phyloP scores from a whole-genome alignment of 441 rosid genomes.

The Populus hybrid region DNA sequence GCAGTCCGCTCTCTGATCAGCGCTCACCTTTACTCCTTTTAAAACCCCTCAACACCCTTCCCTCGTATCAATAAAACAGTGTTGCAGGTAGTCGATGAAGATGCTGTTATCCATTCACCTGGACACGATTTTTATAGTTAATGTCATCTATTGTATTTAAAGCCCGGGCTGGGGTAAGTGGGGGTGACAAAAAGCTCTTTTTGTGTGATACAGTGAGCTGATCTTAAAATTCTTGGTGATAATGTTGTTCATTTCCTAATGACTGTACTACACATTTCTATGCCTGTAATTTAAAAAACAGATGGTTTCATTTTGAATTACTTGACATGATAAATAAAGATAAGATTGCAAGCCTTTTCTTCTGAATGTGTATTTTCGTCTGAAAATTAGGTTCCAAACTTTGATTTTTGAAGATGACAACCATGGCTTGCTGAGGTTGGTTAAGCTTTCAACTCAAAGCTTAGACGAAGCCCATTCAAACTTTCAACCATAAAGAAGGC shows the following conservation, averaged over 20 bases:
- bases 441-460: too few species aligned
- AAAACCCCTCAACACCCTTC: background rate
- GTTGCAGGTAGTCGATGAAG: background rate
- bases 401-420: too few species aligned
- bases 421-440: too few species aligned
- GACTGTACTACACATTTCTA: too few species aligned
- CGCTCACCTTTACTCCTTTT: background rate
- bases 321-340: background rate
- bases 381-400: too few species aligned
- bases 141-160: background rate
- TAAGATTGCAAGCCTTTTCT: background rate
- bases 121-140: background rate
- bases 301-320: background rate
- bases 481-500: background rate
- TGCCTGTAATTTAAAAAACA: background rate
- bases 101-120: background rate
- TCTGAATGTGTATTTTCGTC: too few species aligned
- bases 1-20: background rate
- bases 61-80: background rate
- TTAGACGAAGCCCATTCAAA: too few species aligned
- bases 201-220: background rate
- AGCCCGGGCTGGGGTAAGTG: background rate
- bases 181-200: background rate
- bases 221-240: background rate
- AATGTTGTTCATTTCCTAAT: background rate